Evolutionary conservation across 345 rosid species (phyloP).

Genomic region (Dipteronia sinensis): DNA sequence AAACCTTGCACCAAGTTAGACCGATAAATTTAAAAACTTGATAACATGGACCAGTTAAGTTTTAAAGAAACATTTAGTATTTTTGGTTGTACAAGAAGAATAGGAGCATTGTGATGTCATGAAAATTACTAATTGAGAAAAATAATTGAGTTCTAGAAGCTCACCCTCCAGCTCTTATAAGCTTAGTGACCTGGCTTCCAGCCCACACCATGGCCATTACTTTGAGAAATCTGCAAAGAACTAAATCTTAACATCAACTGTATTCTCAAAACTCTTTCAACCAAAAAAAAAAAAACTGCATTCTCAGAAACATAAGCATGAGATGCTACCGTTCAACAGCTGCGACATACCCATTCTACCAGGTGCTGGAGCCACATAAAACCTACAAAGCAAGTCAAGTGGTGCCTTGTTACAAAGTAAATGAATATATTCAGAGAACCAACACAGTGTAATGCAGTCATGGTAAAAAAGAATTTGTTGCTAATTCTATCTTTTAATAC

Average conservation of each 20-base stretch:
- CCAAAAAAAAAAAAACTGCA: too few species aligned
- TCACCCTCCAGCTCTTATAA: constrained; percentile 86
- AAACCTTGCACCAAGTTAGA: background rate
- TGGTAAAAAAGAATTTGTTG: background rate
- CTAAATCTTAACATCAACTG: constrained; percentile 19
- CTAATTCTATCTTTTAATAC: background rate
- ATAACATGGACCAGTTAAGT: background rate
- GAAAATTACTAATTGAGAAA: background rate
- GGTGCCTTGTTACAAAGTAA: background rate
- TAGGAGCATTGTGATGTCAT: background rate
- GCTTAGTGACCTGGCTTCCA: constrained; percentile 95
- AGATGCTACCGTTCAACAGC: constrained; percentile 69
- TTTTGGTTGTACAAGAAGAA: background rate
- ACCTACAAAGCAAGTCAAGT: constrained; percentile 47
- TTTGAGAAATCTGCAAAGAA: constrained; percentile 71
- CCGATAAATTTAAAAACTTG: background rate
- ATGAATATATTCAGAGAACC: background rate
- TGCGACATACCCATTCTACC: constrained; percentile 76
- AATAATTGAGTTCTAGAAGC: constrained; percentile 30
- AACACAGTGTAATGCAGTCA: background rate
- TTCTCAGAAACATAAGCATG: constrained; percentile 18
- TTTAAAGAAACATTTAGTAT: background rate
- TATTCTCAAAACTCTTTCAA: too few species aligned
- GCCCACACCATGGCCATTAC: constrained; percentile 99
- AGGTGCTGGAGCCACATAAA: constrained; percentile 84